A percentile compares a stretch with the other conserved stretches of the same genome.
phyloP scores from a whole-genome alignment of 768 basidiomycete genomes.

The Termitomyces bulborhizus region DNA sequence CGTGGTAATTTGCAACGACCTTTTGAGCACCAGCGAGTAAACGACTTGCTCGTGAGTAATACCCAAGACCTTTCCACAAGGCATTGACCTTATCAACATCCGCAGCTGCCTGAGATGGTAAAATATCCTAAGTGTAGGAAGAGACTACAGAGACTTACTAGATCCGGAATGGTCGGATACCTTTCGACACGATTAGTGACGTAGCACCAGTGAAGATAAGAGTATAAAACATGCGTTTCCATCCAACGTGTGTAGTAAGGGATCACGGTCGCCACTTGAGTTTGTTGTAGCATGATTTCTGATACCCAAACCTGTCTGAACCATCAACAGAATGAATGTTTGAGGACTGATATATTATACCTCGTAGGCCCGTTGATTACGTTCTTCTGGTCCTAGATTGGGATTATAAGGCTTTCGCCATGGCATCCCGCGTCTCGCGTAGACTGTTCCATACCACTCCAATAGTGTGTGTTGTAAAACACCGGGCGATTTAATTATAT shows the following conservation, averaged over 20 bases:
- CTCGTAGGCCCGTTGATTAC: slow-evolving; percentile 88
- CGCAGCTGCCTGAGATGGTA: slow-evolving; percentile 45
- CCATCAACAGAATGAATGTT: neutral
- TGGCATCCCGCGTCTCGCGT: slow-evolving; percentile 75
- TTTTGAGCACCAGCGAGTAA: slow-evolving; percentile 82
- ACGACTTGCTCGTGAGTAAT: slow-evolving; percentile 82
- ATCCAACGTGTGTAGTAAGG: slow-evolving; percentile 92
- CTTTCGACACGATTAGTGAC: slow-evolving; percentile 27
- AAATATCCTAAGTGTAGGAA: slow-evolving; percentile 10
- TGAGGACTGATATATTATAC: slow-evolving; percentile 29
- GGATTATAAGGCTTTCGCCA: slow-evolving; percentile 78
- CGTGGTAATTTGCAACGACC: slow-evolving; percentile 56
- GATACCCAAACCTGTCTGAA: slow-evolving; percentile 71
- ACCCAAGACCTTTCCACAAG: slow-evolving; percentile 89
- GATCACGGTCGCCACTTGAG: slow-evolving; percentile 90
- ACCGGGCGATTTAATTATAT: slow-evolving; percentile 36
- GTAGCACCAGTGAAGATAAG: neutral
- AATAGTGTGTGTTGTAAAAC: slow-evolving; percentile 45
- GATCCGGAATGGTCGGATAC: slow-evolving; percentile 75
- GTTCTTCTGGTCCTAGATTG: slow-evolving; percentile 45
- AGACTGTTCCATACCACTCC: slow-evolving; percentile 68
- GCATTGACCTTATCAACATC: slow-evolving; percentile 82
- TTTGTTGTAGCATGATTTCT: slow-evolving; percentile 97
- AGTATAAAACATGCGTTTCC: slow-evolving; percentile 46
- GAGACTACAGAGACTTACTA: slow-evolving; percentile 38